These are phyloP conservation scores for Fulvia fulva DNA, from an alignment of 2,329 filamentous ascomycete species.

Conservation along the genomic window DNA sequence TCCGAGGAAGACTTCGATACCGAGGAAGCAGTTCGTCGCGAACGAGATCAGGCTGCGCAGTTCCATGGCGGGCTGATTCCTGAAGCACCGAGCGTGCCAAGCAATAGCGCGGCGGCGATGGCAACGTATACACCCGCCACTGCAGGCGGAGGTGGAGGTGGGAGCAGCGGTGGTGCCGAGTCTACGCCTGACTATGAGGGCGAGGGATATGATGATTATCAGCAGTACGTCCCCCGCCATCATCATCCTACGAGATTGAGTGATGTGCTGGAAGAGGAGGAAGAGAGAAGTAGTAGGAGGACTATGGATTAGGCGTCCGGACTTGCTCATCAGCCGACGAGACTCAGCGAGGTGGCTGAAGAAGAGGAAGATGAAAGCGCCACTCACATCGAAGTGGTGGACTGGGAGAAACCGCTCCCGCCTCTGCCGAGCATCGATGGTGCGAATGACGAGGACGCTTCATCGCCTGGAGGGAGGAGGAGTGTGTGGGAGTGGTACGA, in stretches of 20 bases:
- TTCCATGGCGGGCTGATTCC: conserved; percentile 39
- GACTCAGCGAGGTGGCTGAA: neutral
- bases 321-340: neutral
- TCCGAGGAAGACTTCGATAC: conserved; percentile 54
- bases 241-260: conserved; percentile 85
- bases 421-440: neutral
- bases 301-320: conserved; percentile 14
- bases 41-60: conserved; percentile 45
- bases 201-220: conserved; percentile 64
- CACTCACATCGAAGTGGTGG: neutral
- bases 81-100: conserved; percentile 29
- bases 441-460: neutral
- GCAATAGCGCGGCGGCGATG: conserved; percentile 33
- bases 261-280: conserved; percentile 83
- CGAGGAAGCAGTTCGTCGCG: conserved; percentile 47
- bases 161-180: conserved; percentile 15
- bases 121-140: conserved; percentile 22
- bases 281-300: conserved; percentile 43
- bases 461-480: neutral
- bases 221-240: conserved; percentile 50
- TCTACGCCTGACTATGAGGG: conserved; percentile 34
- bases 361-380: neutral
- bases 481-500: neutral
- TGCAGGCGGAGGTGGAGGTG: conserved; percentile 2
- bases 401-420: neutral